Evolutionary conservation across 345 rosid genomes (phyloP).

Genomic region (Trapa incisa): DNA sequence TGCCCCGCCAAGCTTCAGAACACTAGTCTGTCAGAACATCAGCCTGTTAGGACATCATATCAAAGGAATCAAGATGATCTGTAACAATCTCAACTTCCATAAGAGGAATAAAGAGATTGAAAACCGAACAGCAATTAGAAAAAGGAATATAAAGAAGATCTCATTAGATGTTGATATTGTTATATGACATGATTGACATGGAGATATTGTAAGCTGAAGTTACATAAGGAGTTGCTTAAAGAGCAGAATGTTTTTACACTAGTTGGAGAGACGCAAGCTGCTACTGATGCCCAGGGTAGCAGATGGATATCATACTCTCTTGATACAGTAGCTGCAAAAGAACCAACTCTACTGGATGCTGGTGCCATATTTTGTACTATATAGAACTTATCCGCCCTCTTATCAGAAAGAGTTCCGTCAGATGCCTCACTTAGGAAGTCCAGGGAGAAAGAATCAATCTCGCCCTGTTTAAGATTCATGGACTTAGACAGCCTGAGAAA

Average conservation of each 20-base stretch:
- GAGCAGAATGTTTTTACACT: conserved; percentile 25
- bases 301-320: conserved; percentile 86
- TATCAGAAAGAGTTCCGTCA: conserved; percentile 30
- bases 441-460: conserved; percentile 59
- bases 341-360: conserved; percentile 52
- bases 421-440: conserved; percentile 56
- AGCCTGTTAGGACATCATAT: not conserved
- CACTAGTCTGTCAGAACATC: conserved; percentile 38
- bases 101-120: not conserved
- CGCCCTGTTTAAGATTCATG: conserved; percentile 22
- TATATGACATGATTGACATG: no score
- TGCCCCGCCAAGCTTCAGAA: conserved; percentile 69
- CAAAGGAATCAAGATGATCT: not conserved
- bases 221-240: not conserved
- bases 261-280: conserved; percentile 71
- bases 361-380: conserved; percentile 85
- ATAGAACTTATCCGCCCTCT: conserved; percentile 50
- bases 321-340: conserved; percentile 72
- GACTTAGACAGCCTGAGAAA: conserved; percentile 60
- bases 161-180: not conserved
- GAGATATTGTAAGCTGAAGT: no score
- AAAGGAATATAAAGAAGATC: not conserved
- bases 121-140: not conserved
- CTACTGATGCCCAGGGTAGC: conserved; percentile 91
- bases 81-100: not conserved